Base-by-base conservation (phyloP, 306 rosid genomes). In the Cucurbita maxima region DNA sequence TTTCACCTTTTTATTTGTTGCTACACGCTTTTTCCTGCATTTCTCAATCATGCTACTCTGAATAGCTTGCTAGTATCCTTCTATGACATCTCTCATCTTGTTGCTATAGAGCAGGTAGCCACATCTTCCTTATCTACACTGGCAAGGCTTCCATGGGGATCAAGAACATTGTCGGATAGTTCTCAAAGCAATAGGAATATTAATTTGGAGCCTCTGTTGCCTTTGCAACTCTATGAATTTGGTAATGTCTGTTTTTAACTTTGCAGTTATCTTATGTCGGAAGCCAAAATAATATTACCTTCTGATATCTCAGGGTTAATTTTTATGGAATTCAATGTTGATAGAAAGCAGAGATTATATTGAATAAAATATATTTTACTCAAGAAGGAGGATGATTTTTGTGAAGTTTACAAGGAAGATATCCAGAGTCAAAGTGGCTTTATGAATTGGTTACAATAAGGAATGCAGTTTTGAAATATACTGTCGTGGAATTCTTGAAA, bases 91-190 rank as follows among this genome's bases (percentile, higher is more conserved):
- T 79, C 18, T 52, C 19, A 59, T 75, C 77, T 78, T 52, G 76
- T 54, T 76, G 64, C 59, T 77, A 48, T 74, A 74, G 73, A 68
- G 61, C 80, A 90, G 96, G 80, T 74, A 61, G 85, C 88, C 68
- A 80, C 89, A 25, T 92, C 96, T 79, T 86, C 91, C 61, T 80
- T 92, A 83, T 88, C 96, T 74, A 82, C 89, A 79, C 72, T 84
- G 73, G 85, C 96, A 41, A 92, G 98, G 80, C 79, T 88, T 84
- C 89, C 96, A 72, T 92, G 98, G 98, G 96, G 98, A 54, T 78
- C 86, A 50, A 90, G 79, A 76, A 83, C 89, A 19, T 37, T 78
- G 43, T 59, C 79, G 4, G 81, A 82, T 54, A 76, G 52, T 81
- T 75, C 79, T 43, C 40, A 37, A 25, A 79, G 79, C 76, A 74